phyloP scores from a whole-genome alignment of 768 basidiomycete species.

The Pluteus cervinus region DNA sequence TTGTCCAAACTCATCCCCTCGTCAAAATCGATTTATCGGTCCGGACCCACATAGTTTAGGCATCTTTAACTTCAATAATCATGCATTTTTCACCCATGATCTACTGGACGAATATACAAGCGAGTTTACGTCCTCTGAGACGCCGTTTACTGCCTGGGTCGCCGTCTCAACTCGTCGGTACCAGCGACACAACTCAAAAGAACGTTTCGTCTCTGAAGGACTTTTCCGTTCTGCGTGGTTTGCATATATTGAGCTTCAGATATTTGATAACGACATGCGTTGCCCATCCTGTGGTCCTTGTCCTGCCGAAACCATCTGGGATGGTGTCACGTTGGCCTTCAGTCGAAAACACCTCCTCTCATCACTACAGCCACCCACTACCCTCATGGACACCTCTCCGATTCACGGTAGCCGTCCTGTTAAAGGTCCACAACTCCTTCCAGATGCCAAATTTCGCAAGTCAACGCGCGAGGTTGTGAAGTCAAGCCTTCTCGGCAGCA shows the following conservation, averaged over 20 bases:
- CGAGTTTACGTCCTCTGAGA: slow-evolving; percentile 26
- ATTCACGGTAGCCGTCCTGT: slow-evolving; percentile 5
- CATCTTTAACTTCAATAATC: slow-evolving; percentile 30
- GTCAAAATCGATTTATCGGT: slow-evolving; percentile 17
- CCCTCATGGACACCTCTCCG: slow-evolving; percentile 4
- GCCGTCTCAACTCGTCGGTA: slow-evolving; percentile 16
- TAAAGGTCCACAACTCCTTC: slow-evolving; percentile 7
- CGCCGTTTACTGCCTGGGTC: slow-evolving; percentile 25
- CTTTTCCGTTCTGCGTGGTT: slow-evolving; percentile 29
- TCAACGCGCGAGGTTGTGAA: too few relatives aligned
- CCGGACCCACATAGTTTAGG: slow-evolving; percentile 21
- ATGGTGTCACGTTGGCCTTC: slow-evolving; percentile 26
- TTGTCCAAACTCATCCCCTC: too few relatives aligned
- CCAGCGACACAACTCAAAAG: slow-evolving; percentile 1
- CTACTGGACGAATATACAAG: slow-evolving; percentile 28
- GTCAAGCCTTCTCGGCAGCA: too few relatives aligned
- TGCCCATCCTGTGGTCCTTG: slow-evolving; percentile 20
- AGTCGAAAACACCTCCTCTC: slow-evolving; percentile 18
- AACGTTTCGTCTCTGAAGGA: slow-evolving; percentile 19
- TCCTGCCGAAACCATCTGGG: slow-evolving; percentile 25
- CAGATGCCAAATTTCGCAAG: slow-evolving; percentile 6
- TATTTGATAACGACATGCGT: slow-evolving; percentile 16
- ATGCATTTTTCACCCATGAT: slow-evolving; percentile 21
- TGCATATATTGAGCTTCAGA: slow-evolving; percentile 17
- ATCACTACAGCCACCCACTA: slow-evolving; percentile 21